Evolutionary conservation across 176 grass and related monocot species (phyloP), one percentile per base, ranked within the genome.

Genomic region (Ensete ventricosum): DNA sequence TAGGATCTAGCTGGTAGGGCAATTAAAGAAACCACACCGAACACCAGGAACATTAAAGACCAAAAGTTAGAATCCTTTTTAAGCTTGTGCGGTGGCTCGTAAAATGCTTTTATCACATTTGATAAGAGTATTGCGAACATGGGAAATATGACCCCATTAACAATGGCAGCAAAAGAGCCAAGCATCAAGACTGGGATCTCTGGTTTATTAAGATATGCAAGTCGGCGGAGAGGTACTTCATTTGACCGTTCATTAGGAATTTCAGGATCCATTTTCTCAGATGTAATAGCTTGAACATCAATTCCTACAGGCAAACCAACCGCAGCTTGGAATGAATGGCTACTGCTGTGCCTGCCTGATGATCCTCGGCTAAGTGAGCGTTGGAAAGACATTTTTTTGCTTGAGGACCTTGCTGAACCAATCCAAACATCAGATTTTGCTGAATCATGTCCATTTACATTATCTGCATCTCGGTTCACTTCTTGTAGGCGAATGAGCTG

Each of bases 11-110:
- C 77, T 48, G 92, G 92, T 24, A 89, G 76, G 73, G 86, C 87
- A 50, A 88, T 29, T 77, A 96, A 89, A 73, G 89, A 96, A 50
- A 96, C 77, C 17, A 53, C 82, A 12, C 92, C 92, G 77, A 96
- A 91, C 67, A 86, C 82, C 49, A 96, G 85, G 85, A 96, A 96
- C 92, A 96, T 91, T 62, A 87, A 85, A 23, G 92, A 85, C 92
- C 92, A 96, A 67, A 91, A 96, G 51, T 91, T 86, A 29, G 89
- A 91, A 78, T 96, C 79, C 23, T 79, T 96, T 71, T 78, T 89
- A 66, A 96, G 81, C 57, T 85, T 80, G 77, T 91, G 80, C 11
- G 92, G 86, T 1, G 86, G 86, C 74, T 91, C 69, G 9, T 91
- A 96, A 82, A 96, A 91, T 72, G 89, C 82, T 77, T 86, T 85